Conservation (phyloP, 768 basidiomycete genomes). For the Jaapia argillacea region DNA sequence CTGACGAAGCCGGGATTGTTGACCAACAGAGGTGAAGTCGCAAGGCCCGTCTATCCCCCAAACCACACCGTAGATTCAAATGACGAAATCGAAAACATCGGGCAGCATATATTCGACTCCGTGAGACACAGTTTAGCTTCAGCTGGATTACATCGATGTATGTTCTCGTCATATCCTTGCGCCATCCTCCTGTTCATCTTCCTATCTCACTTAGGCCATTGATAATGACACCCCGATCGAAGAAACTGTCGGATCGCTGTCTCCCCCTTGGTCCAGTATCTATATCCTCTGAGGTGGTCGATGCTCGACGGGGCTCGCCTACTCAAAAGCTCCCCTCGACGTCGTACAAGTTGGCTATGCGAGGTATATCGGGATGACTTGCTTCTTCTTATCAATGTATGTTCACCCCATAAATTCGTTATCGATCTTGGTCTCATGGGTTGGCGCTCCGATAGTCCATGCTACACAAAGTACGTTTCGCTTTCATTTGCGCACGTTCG, state of each 20-base stretch:
- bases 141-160: conserved; percentile 49
- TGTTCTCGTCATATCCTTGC: conserved; percentile 1
- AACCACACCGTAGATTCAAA: neutral
- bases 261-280: neutral
- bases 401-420: conserved; percentile 1
- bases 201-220: conserved; percentile 13
- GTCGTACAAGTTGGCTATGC: conserved; percentile 25
- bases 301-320: neutral
- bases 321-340: conserved; percentile 27
- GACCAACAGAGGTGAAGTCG: conserved; percentile 27
- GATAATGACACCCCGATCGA: conserved; percentile 25
- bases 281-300: neutral
- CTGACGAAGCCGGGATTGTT: conserved; percentile 21
- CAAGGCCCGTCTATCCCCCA: conserved; percentile 21
- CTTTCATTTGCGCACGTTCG: neutral
- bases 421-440: neutral
- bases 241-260: conserved; percentile 5
- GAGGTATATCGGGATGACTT: conserved; percentile 18
- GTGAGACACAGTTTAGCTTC: conserved; percentile 32
- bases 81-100: neutral
- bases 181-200: neutral
- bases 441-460: conserved; percentile 7
- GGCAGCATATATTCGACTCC: conserved; percentile 47
- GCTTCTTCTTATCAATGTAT: conserved; percentile 14
- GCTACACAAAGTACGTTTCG: conserved; percentile 12